phyloP scores from a whole-genome alignment of 176 grass and related monocot genomes.

The Calamus simplicifolius region DNA sequence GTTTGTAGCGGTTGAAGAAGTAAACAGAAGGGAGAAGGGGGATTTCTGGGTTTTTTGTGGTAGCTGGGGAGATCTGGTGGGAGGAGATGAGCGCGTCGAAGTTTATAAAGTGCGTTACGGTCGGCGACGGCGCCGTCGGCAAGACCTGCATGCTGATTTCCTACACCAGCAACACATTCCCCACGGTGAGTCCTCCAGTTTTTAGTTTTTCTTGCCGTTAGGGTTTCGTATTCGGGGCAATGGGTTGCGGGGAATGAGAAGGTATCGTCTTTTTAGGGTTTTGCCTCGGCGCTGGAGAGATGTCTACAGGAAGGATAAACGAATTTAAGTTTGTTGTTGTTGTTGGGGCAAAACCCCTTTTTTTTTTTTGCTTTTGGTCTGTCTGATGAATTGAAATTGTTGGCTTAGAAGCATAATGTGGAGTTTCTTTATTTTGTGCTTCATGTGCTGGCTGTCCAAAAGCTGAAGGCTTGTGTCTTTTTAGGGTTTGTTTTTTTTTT shows the following conservation, averaged over 20 bases:
- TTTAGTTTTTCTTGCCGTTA: neutral
- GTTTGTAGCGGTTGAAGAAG: conserved; percentile 15
- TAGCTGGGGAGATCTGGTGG: neutral
- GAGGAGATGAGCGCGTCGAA: conserved; percentile 29
- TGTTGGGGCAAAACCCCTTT: no score
- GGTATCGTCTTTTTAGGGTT: neutral
- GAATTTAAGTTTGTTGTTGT: no score
- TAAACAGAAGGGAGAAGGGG: neutral
- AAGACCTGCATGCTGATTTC: conserved; percentile 41
- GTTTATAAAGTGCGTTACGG: conserved; percentile 37
- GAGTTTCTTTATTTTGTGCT: no score
- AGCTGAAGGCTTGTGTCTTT: no score
- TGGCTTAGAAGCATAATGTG: no score
- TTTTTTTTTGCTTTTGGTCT: no score
- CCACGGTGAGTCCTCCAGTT: conserved; percentile 19
- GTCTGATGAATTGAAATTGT: no score
- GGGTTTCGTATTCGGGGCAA: no score
- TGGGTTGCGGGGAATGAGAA: neutral
- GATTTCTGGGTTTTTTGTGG: neutral
- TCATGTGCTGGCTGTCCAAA: no score
- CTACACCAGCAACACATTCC: conserved; percentile 38
- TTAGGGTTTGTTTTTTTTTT: no score
- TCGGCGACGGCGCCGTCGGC: conserved; percentile 31
- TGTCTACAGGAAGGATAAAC: no score
- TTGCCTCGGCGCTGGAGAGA: no score